These are phyloP conservation scores for Skeletonema marinoi DNA, from an alignment of 108 stramenopile genomes.

Conservation along the genomic window DNA sequence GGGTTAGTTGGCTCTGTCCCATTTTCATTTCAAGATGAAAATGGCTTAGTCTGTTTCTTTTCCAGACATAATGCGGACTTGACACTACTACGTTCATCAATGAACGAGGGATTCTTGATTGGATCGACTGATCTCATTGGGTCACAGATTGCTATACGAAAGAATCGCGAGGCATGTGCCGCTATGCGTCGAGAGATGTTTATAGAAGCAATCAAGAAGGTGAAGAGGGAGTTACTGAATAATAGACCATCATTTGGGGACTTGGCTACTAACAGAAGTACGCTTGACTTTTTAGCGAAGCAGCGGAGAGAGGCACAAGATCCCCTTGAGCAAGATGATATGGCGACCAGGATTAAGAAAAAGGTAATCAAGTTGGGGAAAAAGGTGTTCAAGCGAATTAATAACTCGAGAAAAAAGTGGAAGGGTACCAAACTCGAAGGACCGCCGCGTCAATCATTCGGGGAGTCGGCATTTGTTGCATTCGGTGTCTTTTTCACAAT, in stretches of 20 bases:
- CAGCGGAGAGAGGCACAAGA: not conserved
- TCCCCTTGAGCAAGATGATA: not conserved
- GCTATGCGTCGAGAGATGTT: slow-evolving; percentile 7
- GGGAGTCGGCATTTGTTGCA: not conserved
- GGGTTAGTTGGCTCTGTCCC: slow-evolving; percentile 39
- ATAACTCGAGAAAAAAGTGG: slow-evolving; percentile 25
- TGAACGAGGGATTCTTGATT: slow-evolving; percentile 32
- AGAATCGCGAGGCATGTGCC: slow-evolving; percentile 15
- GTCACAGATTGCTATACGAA: slow-evolving; percentile 17
- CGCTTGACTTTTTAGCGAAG: too few species aligned
- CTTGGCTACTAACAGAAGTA: not conserved
- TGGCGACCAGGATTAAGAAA: not conserved
- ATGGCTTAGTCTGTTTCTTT: slow-evolving; percentile 47
- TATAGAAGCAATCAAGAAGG: slow-evolving; percentile 12
- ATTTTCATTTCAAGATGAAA: slow-evolving; percentile 13
- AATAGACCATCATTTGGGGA: not conserved
- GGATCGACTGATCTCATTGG: slow-evolving; percentile 36
- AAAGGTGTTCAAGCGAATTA: not conserved
- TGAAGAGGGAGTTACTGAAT: not conserved
- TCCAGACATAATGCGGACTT: slow-evolving; percentile 15
- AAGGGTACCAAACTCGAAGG: slow-evolving; percentile 11
- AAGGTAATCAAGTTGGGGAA: not conserved
- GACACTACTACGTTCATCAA: not conserved
- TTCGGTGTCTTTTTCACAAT: slow-evolving; percentile 25
- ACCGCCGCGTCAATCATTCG: slow-evolving; percentile 16